A percentile compares a stretch with the other conserved stretches of the same genome.
Evolutionary conservation across 306 rosid species (phyloP).

Genomic region (Vigna mungo): DNA sequence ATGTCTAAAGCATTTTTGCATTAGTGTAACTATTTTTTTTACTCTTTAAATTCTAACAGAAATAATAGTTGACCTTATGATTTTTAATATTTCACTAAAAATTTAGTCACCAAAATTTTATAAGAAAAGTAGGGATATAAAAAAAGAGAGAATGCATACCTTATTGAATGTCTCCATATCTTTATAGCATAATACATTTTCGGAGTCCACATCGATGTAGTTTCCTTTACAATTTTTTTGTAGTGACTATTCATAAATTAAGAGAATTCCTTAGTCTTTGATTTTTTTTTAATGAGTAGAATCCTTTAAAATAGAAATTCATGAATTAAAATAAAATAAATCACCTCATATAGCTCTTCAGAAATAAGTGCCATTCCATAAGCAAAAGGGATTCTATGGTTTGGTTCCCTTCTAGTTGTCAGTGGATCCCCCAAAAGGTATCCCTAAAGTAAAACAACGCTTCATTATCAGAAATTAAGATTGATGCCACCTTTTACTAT

Average conservation of each 20-base stretch:
- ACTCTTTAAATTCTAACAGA: too few species aligned
- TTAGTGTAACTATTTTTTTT: too few species aligned
- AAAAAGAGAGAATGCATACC: slow-evolving; percentile 24
- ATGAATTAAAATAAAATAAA: not conserved
- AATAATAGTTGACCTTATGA: too few species aligned
- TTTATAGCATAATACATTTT: slow-evolving; percentile 45
- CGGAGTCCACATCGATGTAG: slow-evolving; percentile 39
- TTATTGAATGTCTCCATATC: slow-evolving; percentile 34
- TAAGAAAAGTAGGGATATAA: not conserved
- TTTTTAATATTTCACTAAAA: not conserved
- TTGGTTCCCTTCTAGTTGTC: not conserved
- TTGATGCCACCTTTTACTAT: too few species aligned
- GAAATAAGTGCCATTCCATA: slow-evolving; percentile 72
- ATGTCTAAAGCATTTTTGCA: too few species aligned
- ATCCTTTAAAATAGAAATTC: too few species aligned
- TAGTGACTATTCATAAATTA: slow-evolving; percentile 50
- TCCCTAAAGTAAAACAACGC: slow-evolving; percentile 54
- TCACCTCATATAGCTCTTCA: slow-evolving; percentile 59
- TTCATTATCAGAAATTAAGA: not conserved
- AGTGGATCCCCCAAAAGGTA: slow-evolving; percentile 57
- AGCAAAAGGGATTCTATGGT: slow-evolving; percentile 47
- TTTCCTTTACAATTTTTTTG: slow-evolving; percentile 58
- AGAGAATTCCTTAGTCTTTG: not conserved
- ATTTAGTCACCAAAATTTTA: slow-evolving; percentile 14
- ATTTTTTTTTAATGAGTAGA: not conserved